Base-by-base conservation (phyloP, 148 eudicot species). In the Persicaria maculosa region DNA sequence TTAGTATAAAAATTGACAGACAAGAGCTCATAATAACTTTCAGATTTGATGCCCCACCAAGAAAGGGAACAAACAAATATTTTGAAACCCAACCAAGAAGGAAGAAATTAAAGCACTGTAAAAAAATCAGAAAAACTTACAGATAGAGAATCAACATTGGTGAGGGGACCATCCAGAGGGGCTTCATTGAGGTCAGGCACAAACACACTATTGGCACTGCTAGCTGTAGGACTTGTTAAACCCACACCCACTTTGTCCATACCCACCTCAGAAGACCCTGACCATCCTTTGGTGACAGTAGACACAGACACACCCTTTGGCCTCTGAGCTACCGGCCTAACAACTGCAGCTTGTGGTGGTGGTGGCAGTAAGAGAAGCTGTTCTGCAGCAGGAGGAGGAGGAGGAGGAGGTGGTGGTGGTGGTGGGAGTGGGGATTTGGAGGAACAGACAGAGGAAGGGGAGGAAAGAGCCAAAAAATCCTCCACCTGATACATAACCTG, bases 391-490 rank as follows among this genome's bases (percentile, higher is more conserved):
- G 40, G 3, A 31, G 40, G 40, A 25, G 31, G 1, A 1, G 31
- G 77, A 64, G 75, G 76, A 64, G 69, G 74, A 45, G 74, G 31
- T 43, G 79, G 83, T 44, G 79, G 79, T 77, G 45, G 82, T 25
- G 79, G 77, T 3, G 81, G 83, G 7, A 74, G 40, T 4, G 74
- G 44, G 72, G 81, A 73, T 31, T 82, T 71, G 74, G 88, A 79
- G 73, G 97, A 91, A n/a, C 86, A 77, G 50, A 89, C 88, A 40
- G 95, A 92, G 7, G 92, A 82, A 15, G 98, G 97, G 48, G 98
- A 88, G 61, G 90, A 90, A 81, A 82, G 88, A 62, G 77, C 82
- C 36, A 83, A 55, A 20, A 79, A 58, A 85, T 85, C 96, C 19
- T 89, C 89, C 75, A 84, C 80, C 71, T 83, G 86, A 58, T 85